Base-by-base conservation (phyloP, 2,329 filamentous ascomycete species). In the Mycosphaerelloides madeirae region DNA sequence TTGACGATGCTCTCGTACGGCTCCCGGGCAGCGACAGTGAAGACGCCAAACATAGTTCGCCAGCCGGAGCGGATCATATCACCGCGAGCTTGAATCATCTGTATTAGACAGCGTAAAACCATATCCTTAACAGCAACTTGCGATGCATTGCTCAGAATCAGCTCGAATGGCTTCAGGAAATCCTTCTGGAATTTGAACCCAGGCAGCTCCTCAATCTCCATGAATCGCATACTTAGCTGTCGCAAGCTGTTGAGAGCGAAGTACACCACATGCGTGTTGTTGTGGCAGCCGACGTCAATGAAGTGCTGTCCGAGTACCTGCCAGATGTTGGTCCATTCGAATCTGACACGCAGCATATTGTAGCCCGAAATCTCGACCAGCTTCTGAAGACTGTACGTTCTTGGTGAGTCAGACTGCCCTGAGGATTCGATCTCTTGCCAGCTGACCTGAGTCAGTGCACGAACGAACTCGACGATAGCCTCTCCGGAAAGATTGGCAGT, bases 111-210 rank as follows among this genome's bases (percentile, higher is more conserved):
- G 33, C 91, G 82, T 18, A 99, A 73, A 35, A 95, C 88, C 85
- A 98, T 91, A 58, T 99, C 93, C 68, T 98, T 98, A 58, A 99
- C 93, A 1, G 87, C 83, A 14, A 95, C 83, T 52, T 93, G 88
- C 52, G 77, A 87, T 32, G 89, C 93, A 65, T 98, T 97, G 46
- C 86, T 84, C 72, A 98, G 87, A 57, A 99, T 89, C 65, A 97
- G 88, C 70, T 98, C 91, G 58, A 98, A 99, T 0, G 94, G 93
- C 68, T 96, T 97, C 42, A 98, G 71, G 65, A 99, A 98, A 64
- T 99, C 91, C 65, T 99, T 99, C 60, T 99, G 93, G 63, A 99
- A 99, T 67, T 97, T 97, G 79, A 99, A 99, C 60, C 94, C 93
- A 1, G 93, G 88, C 56, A 99, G 70, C 66, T 99, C 93, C 64